Conservation (phyloP, 805 yeast genomes). For the Scheffersomyces spartinae region DNA sequence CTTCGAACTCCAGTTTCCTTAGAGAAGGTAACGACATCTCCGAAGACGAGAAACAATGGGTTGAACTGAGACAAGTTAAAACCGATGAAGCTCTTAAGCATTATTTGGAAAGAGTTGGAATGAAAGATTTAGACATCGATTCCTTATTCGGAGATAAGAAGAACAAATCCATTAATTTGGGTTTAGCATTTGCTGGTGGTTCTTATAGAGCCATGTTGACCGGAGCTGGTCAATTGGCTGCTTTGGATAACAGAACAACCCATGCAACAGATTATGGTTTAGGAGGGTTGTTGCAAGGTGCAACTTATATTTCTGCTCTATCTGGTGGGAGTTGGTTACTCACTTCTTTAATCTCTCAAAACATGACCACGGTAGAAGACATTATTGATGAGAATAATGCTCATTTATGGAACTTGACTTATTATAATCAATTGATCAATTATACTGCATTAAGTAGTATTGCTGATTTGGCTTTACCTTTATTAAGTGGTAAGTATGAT, state of each 20-base stretch:
- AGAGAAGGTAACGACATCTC: conserved; percentile 17
- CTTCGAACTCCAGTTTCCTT: conserved; percentile 6
- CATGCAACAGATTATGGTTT: conserved; percentile 16
- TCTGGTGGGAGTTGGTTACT: conserved; percentile 33
- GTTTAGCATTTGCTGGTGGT: conserved; percentile 26
- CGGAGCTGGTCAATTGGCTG: conserved; percentile 32
- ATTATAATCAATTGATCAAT: too few relatives aligned
- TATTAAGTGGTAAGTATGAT: too few relatives aligned
- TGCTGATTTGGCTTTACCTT: too few relatives aligned
- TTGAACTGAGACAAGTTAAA: conserved; percentile 11
- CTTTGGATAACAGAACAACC: conserved; percentile 23
- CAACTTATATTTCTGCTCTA: conserved; percentile 27
- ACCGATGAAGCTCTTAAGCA: conserved; percentile 12
- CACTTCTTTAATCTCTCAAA: conserved; percentile 22
- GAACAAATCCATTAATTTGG: conserved; percentile 19
- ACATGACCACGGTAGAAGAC: conserved; percentile 22
- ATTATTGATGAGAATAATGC: conserved; percentile 17
- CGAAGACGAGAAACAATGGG: conserved; percentile 13
- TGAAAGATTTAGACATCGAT: conserved; percentile 13
- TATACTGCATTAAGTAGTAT: too few relatives aligned
- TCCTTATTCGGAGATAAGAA: conserved; percentile 7
- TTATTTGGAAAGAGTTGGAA: conserved; percentile 12
- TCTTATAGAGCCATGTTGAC: conserved; percentile 28
- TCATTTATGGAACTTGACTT: too few relatives aligned
- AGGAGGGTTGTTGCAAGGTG: conserved; percentile 29